These are phyloP conservation scores for Aaosphaeria pasadenensis DNA, from an alignment of 2,329 filamentous ascomycete species.

Conservation along the genomic window DNA sequence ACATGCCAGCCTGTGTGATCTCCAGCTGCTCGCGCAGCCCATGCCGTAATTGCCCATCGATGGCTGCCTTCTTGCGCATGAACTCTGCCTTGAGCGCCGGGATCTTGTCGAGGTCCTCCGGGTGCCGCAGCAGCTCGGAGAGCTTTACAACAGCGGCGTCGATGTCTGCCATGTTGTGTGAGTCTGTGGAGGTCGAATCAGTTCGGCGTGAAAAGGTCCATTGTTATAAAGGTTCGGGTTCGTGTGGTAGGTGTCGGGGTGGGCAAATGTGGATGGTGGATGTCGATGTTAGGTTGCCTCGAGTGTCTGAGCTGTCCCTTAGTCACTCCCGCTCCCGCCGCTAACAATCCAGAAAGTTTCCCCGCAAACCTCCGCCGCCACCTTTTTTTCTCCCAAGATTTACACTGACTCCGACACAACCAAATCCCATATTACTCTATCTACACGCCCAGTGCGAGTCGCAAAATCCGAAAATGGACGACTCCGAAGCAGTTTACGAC, in stretches of 20 bases:
- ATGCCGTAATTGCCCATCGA: constrained; percentile 86
- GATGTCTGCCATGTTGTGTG: constrained; percentile 59
- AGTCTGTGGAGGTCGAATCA: constrained; percentile 2
- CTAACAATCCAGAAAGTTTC: background rate
- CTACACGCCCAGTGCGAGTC: background rate
- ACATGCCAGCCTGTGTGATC: constrained; percentile 91
- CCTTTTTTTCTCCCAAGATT: background rate
- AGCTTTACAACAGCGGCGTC: constrained; percentile 68
- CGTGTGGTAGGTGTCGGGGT: background rate
- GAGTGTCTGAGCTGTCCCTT: too few species aligned
- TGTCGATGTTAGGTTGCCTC: too few species aligned
- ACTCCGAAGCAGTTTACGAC: constrained; percentile 74
- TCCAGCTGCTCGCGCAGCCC: constrained; percentile 90
- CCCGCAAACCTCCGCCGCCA: constrained; percentile 4
- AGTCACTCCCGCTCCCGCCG: too few species aligned
- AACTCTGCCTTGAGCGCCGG: constrained; percentile 86
- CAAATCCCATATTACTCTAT: background rate
- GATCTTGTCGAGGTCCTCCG: constrained; percentile 97
- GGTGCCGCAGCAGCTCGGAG: constrained; percentile 87
- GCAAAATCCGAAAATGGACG: constrained; percentile 22
- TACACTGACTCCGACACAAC: background rate
- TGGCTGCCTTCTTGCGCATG: constrained; percentile 84
- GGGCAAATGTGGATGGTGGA: background rate
- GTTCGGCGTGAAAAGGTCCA: constrained; percentile 3
- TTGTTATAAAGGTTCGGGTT: background rate